Conservation (phyloP, 495 filamentous ascomycete species). For the Xeromyces bisporus region DNA sequence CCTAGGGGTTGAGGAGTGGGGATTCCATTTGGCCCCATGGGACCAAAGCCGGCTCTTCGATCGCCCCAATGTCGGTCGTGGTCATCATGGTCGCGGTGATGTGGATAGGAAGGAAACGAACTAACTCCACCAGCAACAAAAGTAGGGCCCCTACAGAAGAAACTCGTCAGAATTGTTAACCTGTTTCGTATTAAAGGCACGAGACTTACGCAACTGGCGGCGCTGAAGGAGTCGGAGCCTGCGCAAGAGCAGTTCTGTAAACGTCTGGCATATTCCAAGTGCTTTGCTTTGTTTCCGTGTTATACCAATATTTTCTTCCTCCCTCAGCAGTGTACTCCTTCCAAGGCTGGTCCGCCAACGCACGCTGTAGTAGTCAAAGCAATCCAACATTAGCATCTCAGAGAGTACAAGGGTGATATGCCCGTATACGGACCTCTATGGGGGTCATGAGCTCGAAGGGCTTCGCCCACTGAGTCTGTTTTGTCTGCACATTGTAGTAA, state of each 20-base stretch:
- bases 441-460: conserved; percentile 77
- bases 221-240: conserved; percentile 29
- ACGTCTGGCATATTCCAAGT: conserved; percentile 88
- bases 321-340: conserved; percentile 78
- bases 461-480: conserved; percentile 87
- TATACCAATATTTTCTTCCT: conserved; percentile 86
- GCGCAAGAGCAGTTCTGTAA: conserved; percentile 55
- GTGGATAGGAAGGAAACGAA: conserved; percentile 33
- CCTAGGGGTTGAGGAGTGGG: conserved; percentile 44
- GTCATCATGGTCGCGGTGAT: conserved; percentile 34
- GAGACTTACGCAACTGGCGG: conserved; percentile 42
- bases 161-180: conserved; percentile 10
- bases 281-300: conserved; percentile 79
- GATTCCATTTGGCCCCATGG: conserved; percentile 35
- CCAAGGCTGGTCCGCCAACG: conserved; percentile 72
- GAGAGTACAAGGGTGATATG: conserved; percentile 1
- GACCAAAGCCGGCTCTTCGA: conserved; percentile 48
- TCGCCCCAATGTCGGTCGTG: conserved; percentile 44
- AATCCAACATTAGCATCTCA: conserved; percentile 2
- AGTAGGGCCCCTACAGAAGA: conserved; percentile 44
- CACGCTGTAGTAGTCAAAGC: conserved; percentile 37
- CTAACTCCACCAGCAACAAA: conserved; percentile 49
- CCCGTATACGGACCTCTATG: conserved; percentile 48
- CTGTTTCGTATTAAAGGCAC: conserved; percentile 2
- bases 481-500: conserved; percentile 79